Evolutionary conservation across 192 early-diverging fungal genomes (phyloP).

Genomic region (Jimgerdemannia lactiflua): DNA sequence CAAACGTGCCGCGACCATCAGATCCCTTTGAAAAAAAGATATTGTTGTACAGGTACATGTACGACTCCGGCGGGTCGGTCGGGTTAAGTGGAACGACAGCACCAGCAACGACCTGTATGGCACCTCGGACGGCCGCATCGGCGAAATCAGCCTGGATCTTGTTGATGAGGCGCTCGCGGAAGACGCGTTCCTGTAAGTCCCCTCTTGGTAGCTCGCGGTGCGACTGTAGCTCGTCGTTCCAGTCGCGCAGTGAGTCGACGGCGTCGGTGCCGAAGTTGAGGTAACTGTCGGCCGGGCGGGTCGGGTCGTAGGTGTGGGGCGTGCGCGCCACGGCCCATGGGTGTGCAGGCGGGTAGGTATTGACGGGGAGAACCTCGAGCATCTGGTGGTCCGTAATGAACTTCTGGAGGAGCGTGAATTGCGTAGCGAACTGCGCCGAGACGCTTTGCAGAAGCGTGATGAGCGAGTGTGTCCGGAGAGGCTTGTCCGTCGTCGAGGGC

Average conservation of each 20-base stretch:
- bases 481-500: slow-evolving; percentile 33
- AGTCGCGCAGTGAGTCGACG: slow-evolving; percentile 79
- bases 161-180: slow-evolving; percentile 81
- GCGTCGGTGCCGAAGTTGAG: slow-evolving; percentile 58
- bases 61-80: slow-evolving; percentile 64
- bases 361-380: slow-evolving; percentile 76
- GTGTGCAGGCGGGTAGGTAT: slow-evolving; percentile 61
- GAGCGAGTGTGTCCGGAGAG: slow-evolving; percentile 57
- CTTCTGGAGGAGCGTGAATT: slow-evolving; percentile 65
- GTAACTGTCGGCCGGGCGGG: slow-evolving; percentile 62
- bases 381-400: slow-evolving; percentile 65
- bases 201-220: slow-evolving; percentile 78
- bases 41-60: slow-evolving; percentile 93
- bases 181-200: slow-evolving; percentile 78
- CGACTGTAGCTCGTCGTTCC: slow-evolving; percentile 96
- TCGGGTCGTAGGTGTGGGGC: slow-evolving; percentile 54
- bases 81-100: slow-evolving; percentile 78
- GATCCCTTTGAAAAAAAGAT: slow-evolving; percentile 93
- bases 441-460: slow-evolving; percentile 60
- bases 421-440: slow-evolving; percentile 67
- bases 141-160: slow-evolving; percentile 89
- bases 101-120: slow-evolving; percentile 79
- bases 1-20: slow-evolving; percentile 84
- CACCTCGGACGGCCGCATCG: slow-evolving; percentile 85
- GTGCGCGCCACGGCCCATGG: slow-evolving; percentile 78